These are phyloP conservation scores for Neurospora sp. DNA, from an alignment of 2,329 filamentous ascomycete genomes.

Conservation along the genomic window DNA sequence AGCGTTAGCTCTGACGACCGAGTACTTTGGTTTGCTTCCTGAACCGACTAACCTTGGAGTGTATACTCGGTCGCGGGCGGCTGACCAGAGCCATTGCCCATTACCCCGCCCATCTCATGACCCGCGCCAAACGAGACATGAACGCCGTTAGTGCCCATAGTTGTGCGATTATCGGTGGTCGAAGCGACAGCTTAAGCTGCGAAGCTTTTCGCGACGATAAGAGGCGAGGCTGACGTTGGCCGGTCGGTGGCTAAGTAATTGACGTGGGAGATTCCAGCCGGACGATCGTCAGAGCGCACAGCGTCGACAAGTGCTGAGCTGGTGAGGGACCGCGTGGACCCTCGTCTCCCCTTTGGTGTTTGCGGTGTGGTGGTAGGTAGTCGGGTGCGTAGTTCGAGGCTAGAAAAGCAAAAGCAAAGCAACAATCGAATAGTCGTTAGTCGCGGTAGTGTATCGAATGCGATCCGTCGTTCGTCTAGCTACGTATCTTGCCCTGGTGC, in stretches of 20 bases:
- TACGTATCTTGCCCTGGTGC: background rate
- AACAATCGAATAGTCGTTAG: background rate
- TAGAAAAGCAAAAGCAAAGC: background rate
- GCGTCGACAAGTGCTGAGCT: background rate
- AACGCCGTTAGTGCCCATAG: slow-evolving; percentile 32
- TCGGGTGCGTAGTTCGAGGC: background rate
- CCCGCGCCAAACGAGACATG: slow-evolving; percentile 29
- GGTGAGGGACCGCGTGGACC: background rate
- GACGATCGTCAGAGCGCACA: background rate
- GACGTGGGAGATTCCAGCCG: background rate
- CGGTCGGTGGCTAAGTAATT: background rate
- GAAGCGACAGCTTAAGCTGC: background rate
- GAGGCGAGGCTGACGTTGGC: background rate
- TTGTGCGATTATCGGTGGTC: slow-evolving; percentile 4
- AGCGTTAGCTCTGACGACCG: slow-evolving; percentile 1
- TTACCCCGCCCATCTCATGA: slow-evolving; percentile 37
- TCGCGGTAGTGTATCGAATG: background rate
- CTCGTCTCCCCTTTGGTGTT: background rate
- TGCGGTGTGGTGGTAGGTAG: background rate
- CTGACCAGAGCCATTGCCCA: slow-evolving; percentile 37
- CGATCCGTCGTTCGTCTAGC: background rate
- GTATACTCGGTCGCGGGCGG: slow-evolving; percentile 54
- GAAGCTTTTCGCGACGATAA: background rate
- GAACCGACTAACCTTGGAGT: slow-evolving; percentile 36
- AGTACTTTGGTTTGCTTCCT: background rate